Evolutionary conservation across 108 stramenopile genomes (phyloP).

Genomic region (Fistulifera pelliculosa): DNA sequence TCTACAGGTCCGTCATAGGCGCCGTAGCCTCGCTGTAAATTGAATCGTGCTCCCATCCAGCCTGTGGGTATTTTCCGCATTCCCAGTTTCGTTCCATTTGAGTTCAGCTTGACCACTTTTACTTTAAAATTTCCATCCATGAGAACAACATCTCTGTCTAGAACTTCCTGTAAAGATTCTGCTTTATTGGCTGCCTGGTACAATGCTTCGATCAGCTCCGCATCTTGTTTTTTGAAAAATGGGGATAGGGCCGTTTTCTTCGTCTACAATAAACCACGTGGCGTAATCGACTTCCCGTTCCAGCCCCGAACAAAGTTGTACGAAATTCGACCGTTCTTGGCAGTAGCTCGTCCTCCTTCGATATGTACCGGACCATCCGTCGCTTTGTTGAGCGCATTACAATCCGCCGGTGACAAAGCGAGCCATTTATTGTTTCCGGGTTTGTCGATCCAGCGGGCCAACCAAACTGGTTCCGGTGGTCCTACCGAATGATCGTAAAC

Average conservation of each 20-base stretch:
- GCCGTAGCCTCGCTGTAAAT: conserved; percentile 72
- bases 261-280: conserved; percentile 59
- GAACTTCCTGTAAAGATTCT: conserved; percentile 40
- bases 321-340: conserved; percentile 30
- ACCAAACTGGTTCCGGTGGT: no score
- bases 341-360: conserved; percentile 58
- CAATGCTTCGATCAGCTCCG: conserved; percentile 44
- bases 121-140: conserved; percentile 17
- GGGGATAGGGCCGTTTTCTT: conserved; percentile 39
- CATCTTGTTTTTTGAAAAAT: conserved; percentile 30
- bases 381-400: conserved; percentile 51
- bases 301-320: conserved; percentile 47
- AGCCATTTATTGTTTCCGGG: conserved; percentile 29
- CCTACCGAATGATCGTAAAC: no score
- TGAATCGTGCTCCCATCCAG: conserved; percentile 40
- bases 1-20: conserved; percentile 55
- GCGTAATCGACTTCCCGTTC: conserved; percentile 39
- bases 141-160: conserved; percentile 49
- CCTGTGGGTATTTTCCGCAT: conserved; percentile 26
- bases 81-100: conserved; percentile 4
- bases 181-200: conserved; percentile 50
- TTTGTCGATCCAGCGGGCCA: no score
- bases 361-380: conserved; percentile 31
- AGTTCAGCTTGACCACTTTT: conserved; percentile 16
- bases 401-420: conserved; percentile 67